Evolutionary conservation across 2,329 filamentous ascomycete species (phyloP), one percentile per base, ranked within the genome.

Genomic region (Nemania diffusa): DNA sequence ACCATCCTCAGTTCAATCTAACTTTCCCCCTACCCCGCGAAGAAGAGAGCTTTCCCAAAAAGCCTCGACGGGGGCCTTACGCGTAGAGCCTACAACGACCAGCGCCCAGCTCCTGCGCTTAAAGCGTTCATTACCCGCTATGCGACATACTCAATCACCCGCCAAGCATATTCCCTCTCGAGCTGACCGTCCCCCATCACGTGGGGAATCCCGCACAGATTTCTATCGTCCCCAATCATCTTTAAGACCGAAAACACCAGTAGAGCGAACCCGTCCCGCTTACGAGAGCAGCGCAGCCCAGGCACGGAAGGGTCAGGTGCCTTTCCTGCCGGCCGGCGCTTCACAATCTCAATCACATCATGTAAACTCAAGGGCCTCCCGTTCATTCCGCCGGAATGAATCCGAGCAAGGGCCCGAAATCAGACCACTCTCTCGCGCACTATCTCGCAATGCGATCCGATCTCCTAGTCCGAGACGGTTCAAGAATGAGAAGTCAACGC

Each of bases 311-410:
- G 83, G 87, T 58, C 88, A 88, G 50, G 81, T 88, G 15, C 93
- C 94, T 7, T 97, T 97, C 76, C 80, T 97, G 52, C 92, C 94
- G 32, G 91, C 92, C 48, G 93, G 93, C 34, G 86, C 86, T 32
- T 91, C 92, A 13, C 87, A 88, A 69, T 86, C 88, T 24, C 91
- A 93, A 76, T 93, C 92, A 11, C 92, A 97, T 71, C 92, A 97
- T 81, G 84, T 91, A 69, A 87, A 87, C 56, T 84, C 92, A 48
- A 97, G 94, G 80, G 84, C 81, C 53, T 84, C 89, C 29, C 90
- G 92, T 37, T 84, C 88, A 42, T 90, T 94, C 76, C 89, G 93
- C 52, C 92, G 95, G 51, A 90, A 93, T 74, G 93, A 97, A 74
- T 97, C 93, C 8, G 93, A 97, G 60, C 87, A 88, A 67, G 85